Conservation (phyloP, 495 filamentous ascomycete species). For the Talaromyces proteolyticus region DNA sequence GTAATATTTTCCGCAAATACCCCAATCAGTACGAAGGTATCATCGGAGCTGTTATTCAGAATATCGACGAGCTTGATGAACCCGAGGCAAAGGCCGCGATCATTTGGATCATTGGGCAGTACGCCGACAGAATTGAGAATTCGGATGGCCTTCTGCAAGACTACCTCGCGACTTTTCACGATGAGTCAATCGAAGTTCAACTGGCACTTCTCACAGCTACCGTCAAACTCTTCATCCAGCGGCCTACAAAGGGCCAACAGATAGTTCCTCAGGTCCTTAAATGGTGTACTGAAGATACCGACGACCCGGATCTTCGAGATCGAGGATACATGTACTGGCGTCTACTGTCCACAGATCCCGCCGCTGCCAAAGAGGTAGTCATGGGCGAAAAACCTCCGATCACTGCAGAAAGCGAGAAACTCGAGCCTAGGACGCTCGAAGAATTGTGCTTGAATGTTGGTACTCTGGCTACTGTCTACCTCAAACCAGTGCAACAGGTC, state of each 20-base stretch:
- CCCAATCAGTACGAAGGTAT: constrained; percentile 98
- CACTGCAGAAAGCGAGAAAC: constrained; percentile 91
- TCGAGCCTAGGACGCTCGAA: constrained; percentile 87
- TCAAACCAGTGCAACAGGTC: constrained; percentile 97
- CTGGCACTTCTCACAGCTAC: constrained; percentile 92
- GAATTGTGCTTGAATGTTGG: constrained; percentile 97
- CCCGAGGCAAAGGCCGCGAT: constrained; percentile 99
- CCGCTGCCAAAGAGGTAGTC: constrained; percentile 78
- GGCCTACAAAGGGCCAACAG: constrained; percentile 89
- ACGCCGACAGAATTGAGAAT: constrained; percentile 95
- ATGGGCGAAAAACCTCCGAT: constrained; percentile 98
- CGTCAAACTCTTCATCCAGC: constrained; percentile 96
- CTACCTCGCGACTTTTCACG: constrained; percentile 86
- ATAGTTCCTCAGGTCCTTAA: constrained; percentile 94
- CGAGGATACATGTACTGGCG: constrained; percentile 99
- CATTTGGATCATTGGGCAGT: constrained; percentile 99
- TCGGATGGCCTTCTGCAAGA: constrained; percentile 90
- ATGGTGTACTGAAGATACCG: constrained; percentile 98
- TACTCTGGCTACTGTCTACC: constrained; percentile 92
- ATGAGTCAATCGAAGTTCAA: constrained; percentile 93
- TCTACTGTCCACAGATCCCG: constrained; percentile 88
- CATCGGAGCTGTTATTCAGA: constrained; percentile 90
- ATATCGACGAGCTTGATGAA: constrained; percentile 94
- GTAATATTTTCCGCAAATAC: constrained; percentile 99
- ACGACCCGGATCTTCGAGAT: constrained; percentile 94